Evolutionary conservation across 768 basidiomycete genomes (phyloP).

Genomic region (Sistotremastrum niveocremeum): DNA sequence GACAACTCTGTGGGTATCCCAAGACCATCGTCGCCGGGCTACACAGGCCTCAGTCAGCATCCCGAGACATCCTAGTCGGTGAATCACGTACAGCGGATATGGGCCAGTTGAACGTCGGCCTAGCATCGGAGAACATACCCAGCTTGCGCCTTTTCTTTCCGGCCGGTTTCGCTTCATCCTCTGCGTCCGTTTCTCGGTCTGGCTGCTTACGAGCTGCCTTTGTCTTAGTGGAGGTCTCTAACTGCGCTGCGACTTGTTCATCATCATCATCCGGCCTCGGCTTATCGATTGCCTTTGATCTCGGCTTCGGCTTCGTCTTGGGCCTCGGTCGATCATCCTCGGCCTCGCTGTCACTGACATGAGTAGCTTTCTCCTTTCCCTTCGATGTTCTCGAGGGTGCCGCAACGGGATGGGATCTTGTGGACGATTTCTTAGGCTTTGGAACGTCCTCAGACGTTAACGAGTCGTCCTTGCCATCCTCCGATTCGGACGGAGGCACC

Average conservation of each 20-base stretch:
- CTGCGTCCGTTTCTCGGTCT: neutral
- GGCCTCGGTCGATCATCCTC: slow-evolving; percentile 13
- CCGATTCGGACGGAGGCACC: neutral
- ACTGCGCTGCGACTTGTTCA: slow-evolving; percentile 3
- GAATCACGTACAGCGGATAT: slow-evolving; percentile 22
- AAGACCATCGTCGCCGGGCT: slow-evolving; percentile 26
- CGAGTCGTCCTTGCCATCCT: too few relatives aligned
- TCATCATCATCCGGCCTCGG: neutral
- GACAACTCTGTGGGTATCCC: slow-evolving; percentile 56
- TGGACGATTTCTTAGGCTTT: neutral
- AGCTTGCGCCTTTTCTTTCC: slow-evolving; percentile 60
- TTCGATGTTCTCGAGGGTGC: too few relatives aligned
- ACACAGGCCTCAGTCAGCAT: neutral
- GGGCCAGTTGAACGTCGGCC: slow-evolving; percentile 32
- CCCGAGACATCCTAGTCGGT: slow-evolving; percentile 7
- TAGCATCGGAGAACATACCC: slow-evolving; percentile 37
- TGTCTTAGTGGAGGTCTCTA: slow-evolving; percentile 1
- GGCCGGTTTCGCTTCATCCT: slow-evolving; percentile 4
- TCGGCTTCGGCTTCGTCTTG: neutral
- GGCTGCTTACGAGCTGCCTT: slow-evolving; percentile 2
- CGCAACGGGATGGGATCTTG: neutral
- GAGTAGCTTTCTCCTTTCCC: neutral
- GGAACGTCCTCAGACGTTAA: neutral
- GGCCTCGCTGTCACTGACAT: slow-evolving; percentile 18
- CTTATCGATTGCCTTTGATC: too few relatives aligned